These are phyloP conservation scores for Botryotinia convoluta DNA, from an alignment of 2,329 filamentous ascomycete species.

Conservation along the genomic window DNA sequence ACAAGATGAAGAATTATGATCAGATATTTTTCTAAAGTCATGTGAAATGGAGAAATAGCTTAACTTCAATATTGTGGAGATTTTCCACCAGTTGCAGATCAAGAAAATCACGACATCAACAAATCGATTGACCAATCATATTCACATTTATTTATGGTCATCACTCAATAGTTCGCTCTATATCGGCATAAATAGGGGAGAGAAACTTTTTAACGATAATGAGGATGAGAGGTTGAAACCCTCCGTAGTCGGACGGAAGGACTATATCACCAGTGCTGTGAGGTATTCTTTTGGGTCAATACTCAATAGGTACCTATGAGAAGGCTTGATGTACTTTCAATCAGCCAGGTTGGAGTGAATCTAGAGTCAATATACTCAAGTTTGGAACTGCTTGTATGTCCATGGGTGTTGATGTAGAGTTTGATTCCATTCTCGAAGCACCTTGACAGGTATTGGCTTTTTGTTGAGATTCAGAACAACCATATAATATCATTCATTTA, in stretches of 20 bases:
- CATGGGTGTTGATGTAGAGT: not conserved
- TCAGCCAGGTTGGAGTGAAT: not conserved
- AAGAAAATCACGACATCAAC: not conserved
- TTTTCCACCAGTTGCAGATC: conserved; percentile 1
- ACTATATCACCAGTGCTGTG: not conserved
- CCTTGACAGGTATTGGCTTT: not conserved
- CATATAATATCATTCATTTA: not conserved
- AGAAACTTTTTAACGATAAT: not conserved
- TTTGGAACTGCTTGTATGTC: not conserved
- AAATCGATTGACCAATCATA: not conserved
- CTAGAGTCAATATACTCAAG: not conserved
- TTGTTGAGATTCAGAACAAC: not conserved
- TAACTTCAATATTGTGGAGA: not conserved
- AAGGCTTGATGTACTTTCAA: not conserved
- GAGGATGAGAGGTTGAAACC: not conserved
- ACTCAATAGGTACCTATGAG: not conserved
- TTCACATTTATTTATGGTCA: not conserved
- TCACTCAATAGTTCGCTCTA: not conserved
- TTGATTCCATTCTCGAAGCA: not conserved
- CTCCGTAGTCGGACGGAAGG: not conserved
- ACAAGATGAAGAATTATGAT: not conserved
- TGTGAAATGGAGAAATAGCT: not conserved
- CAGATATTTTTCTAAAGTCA: not conserved
- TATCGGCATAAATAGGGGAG: not conserved
- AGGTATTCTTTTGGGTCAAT: not conserved